Evolutionary conservation across 768 basidiomycete species (phyloP), one percentile per base, ranked within the genome.

Genomic region (Kwoniella europaea): DNA sequence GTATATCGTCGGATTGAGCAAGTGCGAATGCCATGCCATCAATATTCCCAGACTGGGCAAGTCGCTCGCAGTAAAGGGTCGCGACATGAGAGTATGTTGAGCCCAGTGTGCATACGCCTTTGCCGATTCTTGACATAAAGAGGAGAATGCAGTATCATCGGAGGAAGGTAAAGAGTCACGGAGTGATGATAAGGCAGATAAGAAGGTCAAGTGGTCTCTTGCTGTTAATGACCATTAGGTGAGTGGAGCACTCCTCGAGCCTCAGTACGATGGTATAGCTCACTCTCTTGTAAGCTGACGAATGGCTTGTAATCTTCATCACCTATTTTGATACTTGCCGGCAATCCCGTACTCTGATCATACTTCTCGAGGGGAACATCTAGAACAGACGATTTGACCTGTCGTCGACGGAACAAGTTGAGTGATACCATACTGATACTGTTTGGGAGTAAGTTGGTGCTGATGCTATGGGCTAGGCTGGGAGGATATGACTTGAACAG

Each of bases 21-120:
- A 61, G 63, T 77, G 74, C 2, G 71, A 46, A 70, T 76, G 76
- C 78, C 78, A 79, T 24, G 65, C 60, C 74, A 77, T 74, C 43
- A 79, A 44, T 13, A 77, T 67, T 16, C 56, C 70, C 54, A 76
- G 54, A 15, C 41, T 15, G 2, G 74, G 74, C 42, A 74, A 41
- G 56, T 59, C 65, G 10, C 56, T 22, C 9, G 10, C 4, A 9
- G 15, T 2, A 20, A 67, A 20, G 2, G 46, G 12, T 24, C 54
- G 44, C 42, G 16, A 24, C 35, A 12, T 46, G 4, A 65, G 63
- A 12, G 35, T 46, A 9, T 44, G 24, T 22, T 72, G 67, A 13
- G 42, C 64, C 72, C 69, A 70, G 35, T 60, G 15, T 10, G 56
- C 29, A 57, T 67, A 67, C 4, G 65, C 41, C 43, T 52, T 50